Evolutionary conservation across 345 rosid species (phyloP), one percentile per base, ranked within the genome.

Genomic region (Gossypium raimondii): DNA sequence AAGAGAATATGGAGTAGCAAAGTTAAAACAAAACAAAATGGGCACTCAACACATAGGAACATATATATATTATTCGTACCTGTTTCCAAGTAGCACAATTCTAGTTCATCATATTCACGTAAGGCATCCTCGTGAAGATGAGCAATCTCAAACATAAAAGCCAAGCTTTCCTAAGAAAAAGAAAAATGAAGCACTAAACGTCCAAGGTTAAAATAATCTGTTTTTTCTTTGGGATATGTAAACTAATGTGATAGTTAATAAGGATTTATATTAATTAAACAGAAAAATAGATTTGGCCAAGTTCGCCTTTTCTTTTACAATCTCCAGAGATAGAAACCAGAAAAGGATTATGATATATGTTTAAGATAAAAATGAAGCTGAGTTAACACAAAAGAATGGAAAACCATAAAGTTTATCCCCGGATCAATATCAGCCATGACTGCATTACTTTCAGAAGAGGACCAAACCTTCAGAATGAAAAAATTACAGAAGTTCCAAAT

Each of bases 61-160:
- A 20, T 68, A 74, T 61, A 78, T 50, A 34, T 64, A 60, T 41
- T 72, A 34, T 34, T 55, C 18, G 16, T 78, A 95, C 98, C 97
- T 85, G 98, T 93, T 86, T 95, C 99, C 86, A 84, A 79, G 85
- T 90, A 93, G 87, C 99, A 93, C 70, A 89, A 90, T 83, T 95
- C 99, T 73, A 95, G 74, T 81, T 92, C 98, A 69, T 94, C 98
- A 77, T 94, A 94, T 85, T 94, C 98, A 69, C 98, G 90, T 55
- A 95, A 75, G 59, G 98, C 99, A 81, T 95, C 99, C 79, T 95
- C 99, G 78, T 91, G 86, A 82, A 95, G 94, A 77, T 91, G 88
- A 78, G 98, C 92, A 93, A 95, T 91, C 85, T 95, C 99, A 86
- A 95, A 91, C 86, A 93, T 91, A 84, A 95, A 95, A 76, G 99